Percentiles rank a stretch among this genome's conserved stretches.
These are phyloP conservation scores for Phytophthora tentaculata DNA, from an alignment of 352 stramenopile species.

Conservation along the genomic window DNA sequence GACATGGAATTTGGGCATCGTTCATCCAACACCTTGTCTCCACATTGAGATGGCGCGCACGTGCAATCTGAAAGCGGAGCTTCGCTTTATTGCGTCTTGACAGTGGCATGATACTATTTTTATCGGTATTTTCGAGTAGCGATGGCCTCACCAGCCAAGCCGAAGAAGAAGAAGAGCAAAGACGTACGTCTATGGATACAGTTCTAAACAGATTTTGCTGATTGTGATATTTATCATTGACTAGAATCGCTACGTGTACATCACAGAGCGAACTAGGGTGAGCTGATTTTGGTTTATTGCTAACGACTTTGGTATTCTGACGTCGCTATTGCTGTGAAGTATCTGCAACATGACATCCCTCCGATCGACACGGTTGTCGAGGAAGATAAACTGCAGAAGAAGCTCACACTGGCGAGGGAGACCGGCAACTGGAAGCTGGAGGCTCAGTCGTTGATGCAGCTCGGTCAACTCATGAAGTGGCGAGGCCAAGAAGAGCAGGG, in stretches of 20 bases:
- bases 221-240: too few relatives aligned
- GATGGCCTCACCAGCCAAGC: slow-evolving; percentile 16
- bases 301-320: neutral
- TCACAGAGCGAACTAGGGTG: slow-evolving; percentile 75
- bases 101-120: too few relatives aligned
- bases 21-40: neutral
- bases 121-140: slow-evolving; percentile 1
- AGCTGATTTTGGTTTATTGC: neutral
- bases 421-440: slow-evolving; percentile 69
- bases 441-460: slow-evolving; percentile 63
- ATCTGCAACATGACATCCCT: slow-evolving; percentile 69
- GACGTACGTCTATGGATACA: slow-evolving; percentile 23
- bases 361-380: slow-evolving; percentile 77
- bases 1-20: neutral
- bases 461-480: slow-evolving; percentile 84
- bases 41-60: neutral
- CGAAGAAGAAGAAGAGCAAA: slow-evolving; percentile 37
- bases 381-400: slow-evolving; percentile 73
- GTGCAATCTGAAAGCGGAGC: neutral
- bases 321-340: slow-evolving; percentile 35
- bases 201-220: too few relatives aligned
- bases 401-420: slow-evolving; percentile 48
- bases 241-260: slow-evolving; percentile 71
- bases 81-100: too few relatives aligned
- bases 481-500: slow-evolving; percentile 53